phyloP scores from a whole-genome alignment of 257 asterid species.

The Leonotis leonurus region DNA sequence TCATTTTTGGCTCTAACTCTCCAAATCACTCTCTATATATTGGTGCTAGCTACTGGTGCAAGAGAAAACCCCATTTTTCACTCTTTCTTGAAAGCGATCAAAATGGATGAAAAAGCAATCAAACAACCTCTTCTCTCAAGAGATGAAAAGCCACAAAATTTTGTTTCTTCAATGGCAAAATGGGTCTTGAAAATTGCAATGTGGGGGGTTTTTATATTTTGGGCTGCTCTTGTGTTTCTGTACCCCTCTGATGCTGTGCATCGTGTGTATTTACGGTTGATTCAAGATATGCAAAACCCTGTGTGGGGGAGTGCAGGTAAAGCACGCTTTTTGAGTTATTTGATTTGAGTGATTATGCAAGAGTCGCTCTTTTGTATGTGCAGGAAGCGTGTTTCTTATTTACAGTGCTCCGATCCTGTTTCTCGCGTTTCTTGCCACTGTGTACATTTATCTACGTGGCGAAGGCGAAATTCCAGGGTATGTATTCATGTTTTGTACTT shows the following conservation, averaged over 20 bases:
- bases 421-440: conserved; percentile 57
- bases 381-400: conserved; percentile 49
- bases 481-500: background rate
- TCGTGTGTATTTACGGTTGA: conserved; percentile 11
- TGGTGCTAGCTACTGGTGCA: background rate
- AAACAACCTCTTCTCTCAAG: conserved; percentile 39
- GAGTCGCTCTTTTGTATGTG: background rate
- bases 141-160: conserved; percentile 22
- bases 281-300: conserved; percentile 19
- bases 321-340: too few species aligned
- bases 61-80: background rate
- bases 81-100: background rate
- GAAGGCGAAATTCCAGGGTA: conserved; percentile 41
- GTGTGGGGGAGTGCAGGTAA: conserved; percentile 49
- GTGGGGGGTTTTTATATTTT: conserved; percentile 55
- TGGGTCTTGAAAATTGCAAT: conserved; percentile 40
- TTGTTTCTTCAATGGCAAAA: conserved; percentile 34
- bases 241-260: conserved; percentile 28
- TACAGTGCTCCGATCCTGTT: conserved; percentile 64
- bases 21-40: background rate
- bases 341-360: too few species aligned
- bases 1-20: background rate
- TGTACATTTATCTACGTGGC: conserved; percentile 37
- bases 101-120: conserved; percentile 51
- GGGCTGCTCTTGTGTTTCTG: conserved; percentile 51